Conservation (phyloP, 495 filamentous ascomycete genomes). For the Elaphomyces granulatus region DNA sequence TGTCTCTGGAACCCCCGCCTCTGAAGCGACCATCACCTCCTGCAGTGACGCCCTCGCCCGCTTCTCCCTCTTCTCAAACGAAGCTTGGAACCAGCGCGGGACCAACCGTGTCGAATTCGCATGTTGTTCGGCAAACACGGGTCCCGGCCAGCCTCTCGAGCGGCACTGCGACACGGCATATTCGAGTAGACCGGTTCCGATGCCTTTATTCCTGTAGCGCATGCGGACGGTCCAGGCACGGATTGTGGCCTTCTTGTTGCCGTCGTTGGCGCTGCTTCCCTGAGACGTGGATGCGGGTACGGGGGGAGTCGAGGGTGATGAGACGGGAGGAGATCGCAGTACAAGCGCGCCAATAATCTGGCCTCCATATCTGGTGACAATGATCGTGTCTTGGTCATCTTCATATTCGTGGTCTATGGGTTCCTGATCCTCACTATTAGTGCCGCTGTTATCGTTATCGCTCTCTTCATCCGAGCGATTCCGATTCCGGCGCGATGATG, state of each 20-base stretch:
- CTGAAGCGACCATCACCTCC: no score
- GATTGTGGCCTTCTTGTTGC: conserved; percentile 29
- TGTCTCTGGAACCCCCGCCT: no score
- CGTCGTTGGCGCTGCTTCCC: neutral
- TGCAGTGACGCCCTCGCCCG: conserved; percentile 37
- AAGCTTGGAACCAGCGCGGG: conserved; percentile 42
- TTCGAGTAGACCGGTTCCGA: conserved; percentile 54
- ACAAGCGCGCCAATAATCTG: conserved; percentile 43
- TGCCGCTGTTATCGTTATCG: no score
- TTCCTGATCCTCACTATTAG: no score
- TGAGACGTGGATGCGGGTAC: no score
- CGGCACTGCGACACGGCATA: conserved; percentile 44
- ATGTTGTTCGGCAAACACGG: conserved; percentile 50
- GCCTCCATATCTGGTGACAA: conserved; percentile 41
- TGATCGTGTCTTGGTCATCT: conserved; percentile 32
- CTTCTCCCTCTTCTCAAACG: conserved; percentile 42
- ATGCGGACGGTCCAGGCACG: conserved; percentile 62
- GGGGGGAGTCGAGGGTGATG: no score
- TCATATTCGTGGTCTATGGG: no score
- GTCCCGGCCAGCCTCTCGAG: conserved; percentile 39
- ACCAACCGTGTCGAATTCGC: conserved; percentile 50
- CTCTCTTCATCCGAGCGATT: no score
- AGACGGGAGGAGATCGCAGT: conserved; percentile 24
- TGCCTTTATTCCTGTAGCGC: conserved; percentile 49
- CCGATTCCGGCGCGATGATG: no score